These are phyloP conservation scores for Linnemannia elongata DNA, from an alignment of 192 early-diverging fungal species.

Conservation along the genomic window DNA sequence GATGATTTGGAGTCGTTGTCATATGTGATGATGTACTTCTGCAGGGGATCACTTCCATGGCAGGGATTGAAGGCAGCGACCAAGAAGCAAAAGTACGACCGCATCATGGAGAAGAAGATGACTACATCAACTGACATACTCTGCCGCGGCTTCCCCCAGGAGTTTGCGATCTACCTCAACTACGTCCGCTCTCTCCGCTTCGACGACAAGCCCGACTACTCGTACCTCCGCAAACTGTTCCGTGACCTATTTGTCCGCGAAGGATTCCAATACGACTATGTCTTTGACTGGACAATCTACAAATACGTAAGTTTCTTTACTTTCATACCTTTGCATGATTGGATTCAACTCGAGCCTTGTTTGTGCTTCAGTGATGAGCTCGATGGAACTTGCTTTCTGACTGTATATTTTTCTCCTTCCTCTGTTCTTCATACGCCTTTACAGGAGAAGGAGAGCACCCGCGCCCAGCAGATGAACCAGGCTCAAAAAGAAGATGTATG, in stretches of 20 bases:
- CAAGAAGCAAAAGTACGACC: conserved; percentile 95
- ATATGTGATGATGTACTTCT: conserved; percentile 94
- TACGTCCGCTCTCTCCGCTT: conserved; percentile 88
- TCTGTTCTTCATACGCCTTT: neutral
- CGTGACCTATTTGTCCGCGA: conserved; percentile 86
- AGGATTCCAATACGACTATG: conserved; percentile 89
- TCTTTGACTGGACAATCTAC: conserved; percentile 91
- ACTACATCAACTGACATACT: conserved; percentile 85
- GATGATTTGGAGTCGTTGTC: conserved; percentile 93
- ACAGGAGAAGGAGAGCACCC: conserved; percentile 53
- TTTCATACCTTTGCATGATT: neutral
- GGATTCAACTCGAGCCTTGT: neutral
- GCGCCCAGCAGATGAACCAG: conserved; percentile 42
- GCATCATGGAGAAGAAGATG: conserved; percentile 96
- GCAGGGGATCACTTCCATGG: conserved; percentile 92
- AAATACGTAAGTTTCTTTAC: conserved; percentile 65
- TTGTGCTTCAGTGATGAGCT: neutral
- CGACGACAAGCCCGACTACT: conserved; percentile 94
- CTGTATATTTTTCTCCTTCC: neutral
- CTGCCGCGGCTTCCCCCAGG: conserved; percentile 86
- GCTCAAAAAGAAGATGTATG: conserved; percentile 12
- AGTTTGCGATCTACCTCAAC: conserved; percentile 91
- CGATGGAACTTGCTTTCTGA: neutral
- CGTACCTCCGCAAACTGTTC: conserved; percentile 89
- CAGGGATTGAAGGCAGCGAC: conserved; percentile 91